phyloP scores from a whole-genome alignment of 2,329 filamentous ascomycete species.

The Coniochaeta sp. region DNA sequence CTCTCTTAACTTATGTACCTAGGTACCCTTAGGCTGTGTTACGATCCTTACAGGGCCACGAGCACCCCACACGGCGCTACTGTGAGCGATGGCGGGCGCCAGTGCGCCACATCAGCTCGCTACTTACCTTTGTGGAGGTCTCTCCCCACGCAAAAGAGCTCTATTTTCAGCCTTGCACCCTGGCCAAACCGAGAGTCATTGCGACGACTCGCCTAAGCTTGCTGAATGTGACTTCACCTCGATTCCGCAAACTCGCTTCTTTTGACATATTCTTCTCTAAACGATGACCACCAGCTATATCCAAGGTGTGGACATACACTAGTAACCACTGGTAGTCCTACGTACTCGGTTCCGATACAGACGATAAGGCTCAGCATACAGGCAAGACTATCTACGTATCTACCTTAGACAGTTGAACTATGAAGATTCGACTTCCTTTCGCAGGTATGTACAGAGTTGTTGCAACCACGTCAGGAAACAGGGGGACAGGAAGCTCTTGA shows the following conservation, averaged over 20 bases:
- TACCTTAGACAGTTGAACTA: constrained; percentile 23
- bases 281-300: neutral
- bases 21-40: no score
- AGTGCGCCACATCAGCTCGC: neutral
- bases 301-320: neutral
- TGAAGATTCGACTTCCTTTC: constrained; percentile 85
- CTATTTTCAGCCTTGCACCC: neutral
- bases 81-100: no score
- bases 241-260: neutral
- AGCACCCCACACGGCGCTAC: neutral
- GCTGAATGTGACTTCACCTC: neutral
- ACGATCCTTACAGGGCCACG: no score
- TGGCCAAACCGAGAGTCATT: neutral
- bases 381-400: neutral
- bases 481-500: neutral
- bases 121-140: neutral
- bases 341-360: neutral
- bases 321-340: neutral
- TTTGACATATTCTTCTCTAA: neutral
- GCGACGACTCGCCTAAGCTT: neutral
- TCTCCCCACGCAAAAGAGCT: neutral
- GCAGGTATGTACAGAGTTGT: constrained; percentile 55
- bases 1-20: no score
- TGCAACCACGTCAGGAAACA: neutral
- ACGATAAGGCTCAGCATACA: neutral